Conservation (phyloP, 306 rosid species). For the Rubus idaeus region DNA sequence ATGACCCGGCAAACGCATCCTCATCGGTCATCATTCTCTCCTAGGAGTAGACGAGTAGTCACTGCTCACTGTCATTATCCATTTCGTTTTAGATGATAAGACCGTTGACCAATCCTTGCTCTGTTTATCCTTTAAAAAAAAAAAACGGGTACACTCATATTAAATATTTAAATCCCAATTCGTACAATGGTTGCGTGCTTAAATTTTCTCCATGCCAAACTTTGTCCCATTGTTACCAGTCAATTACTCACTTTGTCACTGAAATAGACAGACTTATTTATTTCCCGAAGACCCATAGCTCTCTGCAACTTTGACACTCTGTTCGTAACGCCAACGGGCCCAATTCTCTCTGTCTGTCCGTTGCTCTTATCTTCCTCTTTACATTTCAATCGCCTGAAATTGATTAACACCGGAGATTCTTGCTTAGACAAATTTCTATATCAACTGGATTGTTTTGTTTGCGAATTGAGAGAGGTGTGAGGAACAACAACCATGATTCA, state of each 20-base stretch:
- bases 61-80: background rate
- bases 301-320: background rate
- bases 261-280: background rate
- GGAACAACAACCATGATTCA: conserved; percentile 38
- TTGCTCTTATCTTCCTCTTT: background rate
- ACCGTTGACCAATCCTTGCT: background rate
- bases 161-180: background rate
- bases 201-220: background rate
- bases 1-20: background rate
- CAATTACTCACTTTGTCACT: background rate
- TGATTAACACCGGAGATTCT: background rate
- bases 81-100: too few relatives aligned
- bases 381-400: background rate
- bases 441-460: background rate
- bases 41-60: background rate
- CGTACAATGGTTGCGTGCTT: background rate
- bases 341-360: background rate
- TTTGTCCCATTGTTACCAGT: background rate
- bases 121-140: background rate
- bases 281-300: background rate
- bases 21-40: background rate
- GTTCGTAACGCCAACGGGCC: background rate
- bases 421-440: background rate
- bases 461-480: conserved; percentile 12
- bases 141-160: background rate